These are phyloP conservation scores for Gyrodon lividus DNA, from an alignment of 768 basidiomycete species.

Conservation along the genomic window DNA sequence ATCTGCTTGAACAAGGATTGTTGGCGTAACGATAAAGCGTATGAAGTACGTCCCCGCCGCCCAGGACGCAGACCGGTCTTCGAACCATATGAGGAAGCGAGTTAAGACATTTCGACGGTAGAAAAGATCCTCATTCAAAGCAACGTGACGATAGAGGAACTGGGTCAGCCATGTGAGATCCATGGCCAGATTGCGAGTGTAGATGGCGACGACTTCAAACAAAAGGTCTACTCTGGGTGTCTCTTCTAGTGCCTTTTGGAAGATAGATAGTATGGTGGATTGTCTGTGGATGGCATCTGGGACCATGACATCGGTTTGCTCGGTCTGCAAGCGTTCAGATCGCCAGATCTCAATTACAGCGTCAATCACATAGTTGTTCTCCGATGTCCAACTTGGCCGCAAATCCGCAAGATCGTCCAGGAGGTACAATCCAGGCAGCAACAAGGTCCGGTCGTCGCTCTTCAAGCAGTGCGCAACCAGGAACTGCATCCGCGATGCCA, in stretches of 20 bases:
- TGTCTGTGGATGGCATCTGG: constrained; percentile 59
- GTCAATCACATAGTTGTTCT: constrained; percentile 66
- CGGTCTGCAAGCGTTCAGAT: constrained; percentile 46
- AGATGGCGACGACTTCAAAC: constrained; percentile 83
- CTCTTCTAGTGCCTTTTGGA: constrained; percentile 67
- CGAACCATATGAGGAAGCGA: constrained; percentile 86
- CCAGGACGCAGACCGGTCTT: constrained; percentile 59
- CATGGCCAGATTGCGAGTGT: constrained; percentile 74
- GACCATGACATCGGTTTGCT: constrained; percentile 41
- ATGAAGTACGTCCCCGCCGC: constrained; percentile 77
- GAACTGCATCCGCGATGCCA: constrained; percentile 55
- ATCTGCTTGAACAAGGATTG: constrained; percentile 72
- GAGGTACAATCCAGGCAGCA: constrained; percentile 74
- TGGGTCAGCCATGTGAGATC: constrained; percentile 79
- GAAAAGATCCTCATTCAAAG: constrained; percentile 61
- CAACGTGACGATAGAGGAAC: constrained; percentile 86
- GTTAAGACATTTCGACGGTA: constrained; percentile 82
- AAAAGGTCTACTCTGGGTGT: constrained; percentile 83
- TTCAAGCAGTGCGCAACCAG: constrained; percentile 54
- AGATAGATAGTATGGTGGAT: constrained; percentile 69
- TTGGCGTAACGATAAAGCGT: constrained; percentile 85
- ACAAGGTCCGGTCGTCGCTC: constrained; percentile 46
- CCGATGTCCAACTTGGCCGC: constrained; percentile 68
- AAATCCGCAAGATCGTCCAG: constrained; percentile 72
- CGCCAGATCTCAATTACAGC: constrained; percentile 75